Conservation (phyloP, 2,329 filamentous ascomycete genomes). For the Ascocoryne sarcoides region DNA sequence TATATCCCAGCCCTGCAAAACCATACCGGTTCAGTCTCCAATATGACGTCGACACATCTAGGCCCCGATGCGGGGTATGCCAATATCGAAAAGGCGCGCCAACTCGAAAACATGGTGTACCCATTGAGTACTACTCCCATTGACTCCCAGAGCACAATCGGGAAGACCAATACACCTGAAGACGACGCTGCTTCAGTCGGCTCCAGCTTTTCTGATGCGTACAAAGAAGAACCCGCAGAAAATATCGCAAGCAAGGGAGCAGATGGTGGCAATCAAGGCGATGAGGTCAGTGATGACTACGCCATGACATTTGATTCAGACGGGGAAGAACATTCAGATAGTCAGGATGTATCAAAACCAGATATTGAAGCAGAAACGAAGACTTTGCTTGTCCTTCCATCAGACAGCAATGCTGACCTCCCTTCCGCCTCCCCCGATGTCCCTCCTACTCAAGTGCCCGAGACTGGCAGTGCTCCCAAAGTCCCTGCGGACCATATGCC, state of each 20-base stretch:
- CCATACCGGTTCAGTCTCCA: constrained; percentile 64
- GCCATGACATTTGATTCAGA: constrained; percentile 31
- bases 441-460: constrained; percentile 2
- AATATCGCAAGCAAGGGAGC: neutral
- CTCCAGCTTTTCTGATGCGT: constrained; percentile 29
- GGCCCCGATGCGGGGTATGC: constrained; percentile 21
- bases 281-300: constrained; percentile 29
- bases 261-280: constrained; percentile 10
- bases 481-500: constrained; percentile 10
- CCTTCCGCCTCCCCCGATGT: constrained; percentile 13
- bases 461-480: constrained; percentile 2
- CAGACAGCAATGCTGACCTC: constrained; percentile 13
- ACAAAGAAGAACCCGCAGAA: constrained; percentile 23
- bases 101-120: too few relatives aligned
- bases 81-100: too few relatives aligned
- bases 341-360: constrained; percentile 26
- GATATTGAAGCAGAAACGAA: constrained; percentile 22
- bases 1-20: constrained; percentile 62
- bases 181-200: constrained; percentile 19
- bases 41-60: constrained; percentile 54
- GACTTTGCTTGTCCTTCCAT: constrained; percentile 18
- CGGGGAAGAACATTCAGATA: constrained; percentile 27
- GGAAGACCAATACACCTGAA: too few relatives aligned
- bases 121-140: too few relatives aligned
- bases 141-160: too few relatives aligned